A percentile compares a stretch with the other conserved stretches of the same genome.
Evolutionary conservation across 345 rosid genomes (phyloP).

Genomic region (Rhodamnia rubescens): DNA sequence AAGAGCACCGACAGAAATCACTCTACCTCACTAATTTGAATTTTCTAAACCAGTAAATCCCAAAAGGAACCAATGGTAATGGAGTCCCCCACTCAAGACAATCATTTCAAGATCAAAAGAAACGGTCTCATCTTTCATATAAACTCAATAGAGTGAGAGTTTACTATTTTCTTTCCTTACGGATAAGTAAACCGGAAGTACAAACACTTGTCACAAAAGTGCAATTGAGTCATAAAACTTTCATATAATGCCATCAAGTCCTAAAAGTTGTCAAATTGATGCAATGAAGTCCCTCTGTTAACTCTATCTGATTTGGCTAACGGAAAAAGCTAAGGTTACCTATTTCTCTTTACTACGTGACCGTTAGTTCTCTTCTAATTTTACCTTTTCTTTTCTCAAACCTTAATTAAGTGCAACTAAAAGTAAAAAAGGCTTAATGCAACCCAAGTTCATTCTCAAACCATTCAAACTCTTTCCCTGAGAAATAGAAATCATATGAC

Average conservation of each 20-base stretch:
- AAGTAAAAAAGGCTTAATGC: background rate
- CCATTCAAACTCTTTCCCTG: background rate
- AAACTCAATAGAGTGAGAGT: background rate
- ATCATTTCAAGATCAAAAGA: background rate
- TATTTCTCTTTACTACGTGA: background rate
- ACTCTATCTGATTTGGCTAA: background rate
- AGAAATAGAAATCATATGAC: background rate
- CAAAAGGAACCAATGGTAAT: background rate
- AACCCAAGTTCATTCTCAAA: background rate
- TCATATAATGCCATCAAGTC: background rate
- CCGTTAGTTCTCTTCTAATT: background rate
- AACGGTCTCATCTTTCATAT: background rate
- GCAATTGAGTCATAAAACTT: background rate
- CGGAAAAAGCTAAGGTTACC: background rate
- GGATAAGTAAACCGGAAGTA: background rate
- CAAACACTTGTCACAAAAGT: background rate
- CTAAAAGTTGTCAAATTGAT: background rate
- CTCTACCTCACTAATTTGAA: background rate
- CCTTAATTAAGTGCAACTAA: background rate
- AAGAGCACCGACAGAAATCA: background rate
- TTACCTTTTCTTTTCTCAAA: background rate
- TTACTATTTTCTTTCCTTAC: background rate
- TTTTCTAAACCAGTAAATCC: background rate
- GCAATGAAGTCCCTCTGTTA: background rate
- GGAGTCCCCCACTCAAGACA: background rate